Conservation (phyloP, 768 basidiomycete genomes). For the Mycena rosella region DNA sequence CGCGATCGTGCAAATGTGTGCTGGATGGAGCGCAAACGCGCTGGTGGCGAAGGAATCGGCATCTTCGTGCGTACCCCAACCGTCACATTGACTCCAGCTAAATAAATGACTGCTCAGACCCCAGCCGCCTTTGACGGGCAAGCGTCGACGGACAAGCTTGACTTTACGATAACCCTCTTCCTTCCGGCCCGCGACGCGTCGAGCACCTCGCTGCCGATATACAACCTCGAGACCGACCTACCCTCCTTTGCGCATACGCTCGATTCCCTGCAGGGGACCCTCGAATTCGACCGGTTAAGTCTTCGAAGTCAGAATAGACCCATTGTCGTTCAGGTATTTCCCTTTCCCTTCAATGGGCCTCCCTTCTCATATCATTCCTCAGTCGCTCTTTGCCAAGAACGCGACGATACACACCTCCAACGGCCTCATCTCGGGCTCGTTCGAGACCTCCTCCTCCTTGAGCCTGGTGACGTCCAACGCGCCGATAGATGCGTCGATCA, state of each 20-base stretch:
- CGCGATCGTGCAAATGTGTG: conserved; percentile 47
- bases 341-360: background rate
- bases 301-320: conserved; percentile 51
- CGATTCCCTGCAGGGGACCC: conserved; percentile 48
- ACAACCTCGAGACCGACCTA: conserved; percentile 58
- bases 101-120: conserved; percentile 29
- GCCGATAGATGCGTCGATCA: conserved; percentile 54
- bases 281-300: conserved; percentile 56
- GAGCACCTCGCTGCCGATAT: conserved; percentile 46
- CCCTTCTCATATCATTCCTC: background rate
- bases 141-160: conserved; percentile 27
- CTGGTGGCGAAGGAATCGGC: conserved; percentile 46
- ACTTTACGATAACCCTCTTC: conserved; percentile 41
- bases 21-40: conserved; percentile 39
- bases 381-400: conserved; percentile 49
- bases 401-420: conserved; percentile 54
- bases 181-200: conserved; percentile 36
- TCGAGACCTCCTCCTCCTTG: conserved; percentile 50
- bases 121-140: conserved; percentile 34
- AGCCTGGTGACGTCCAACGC: conserved; percentile 57
- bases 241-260: conserved; percentile 58
- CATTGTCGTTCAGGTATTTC: conserved; percentile 52
- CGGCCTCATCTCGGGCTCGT: conserved; percentile 60
- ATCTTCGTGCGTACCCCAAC: conserved; percentile 47
- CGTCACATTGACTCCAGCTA: background rate